These are phyloP conservation scores for Rhododendron kiyosumense DNA, from an alignment of 148 eudicot genomes.

Conservation along the genomic window DNA sequence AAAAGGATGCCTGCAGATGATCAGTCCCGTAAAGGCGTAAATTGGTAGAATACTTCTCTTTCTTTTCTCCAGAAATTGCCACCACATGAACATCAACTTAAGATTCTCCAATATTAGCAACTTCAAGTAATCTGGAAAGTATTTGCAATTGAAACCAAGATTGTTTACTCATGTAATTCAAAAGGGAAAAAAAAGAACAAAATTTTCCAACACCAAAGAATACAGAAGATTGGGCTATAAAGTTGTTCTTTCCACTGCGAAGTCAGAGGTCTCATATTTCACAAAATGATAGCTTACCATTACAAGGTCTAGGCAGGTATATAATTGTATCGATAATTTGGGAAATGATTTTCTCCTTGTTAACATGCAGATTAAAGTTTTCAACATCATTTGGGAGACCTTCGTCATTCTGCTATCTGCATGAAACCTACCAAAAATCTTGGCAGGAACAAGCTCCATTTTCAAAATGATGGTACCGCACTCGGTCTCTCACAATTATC, in stretches of 20 bases:
- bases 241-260: not conserved
- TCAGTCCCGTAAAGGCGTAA: not conserved
- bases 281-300: not conserved
- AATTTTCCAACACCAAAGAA: not conserved
- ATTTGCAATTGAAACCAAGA: not conserved
- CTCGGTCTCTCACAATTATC: conserved; percentile 31
- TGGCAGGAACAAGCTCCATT: conserved; percentile 31
- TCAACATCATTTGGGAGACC: not conserved
- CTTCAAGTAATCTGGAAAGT: not conserved
- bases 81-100: no score
- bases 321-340: not conserved
- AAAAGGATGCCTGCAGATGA: not conserved
- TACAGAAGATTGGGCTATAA: not conserved
- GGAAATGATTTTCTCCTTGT: not conserved
- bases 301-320: not conserved
- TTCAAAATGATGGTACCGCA: conserved; percentile 23
- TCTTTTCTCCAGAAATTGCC: no score
- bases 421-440: conserved; percentile 26
- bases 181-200: no score
- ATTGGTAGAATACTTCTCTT: no score
- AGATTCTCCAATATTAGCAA: not conserved
- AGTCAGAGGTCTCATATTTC: not conserved
- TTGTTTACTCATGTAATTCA: not conserved
- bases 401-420: not conserved
- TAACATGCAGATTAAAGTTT: not conserved